A percentile compares a stretch with the other conserved stretches of the same genome.
Conservation (phyloP, 306 rosid species). For the Albizia julibrissin region DNA sequence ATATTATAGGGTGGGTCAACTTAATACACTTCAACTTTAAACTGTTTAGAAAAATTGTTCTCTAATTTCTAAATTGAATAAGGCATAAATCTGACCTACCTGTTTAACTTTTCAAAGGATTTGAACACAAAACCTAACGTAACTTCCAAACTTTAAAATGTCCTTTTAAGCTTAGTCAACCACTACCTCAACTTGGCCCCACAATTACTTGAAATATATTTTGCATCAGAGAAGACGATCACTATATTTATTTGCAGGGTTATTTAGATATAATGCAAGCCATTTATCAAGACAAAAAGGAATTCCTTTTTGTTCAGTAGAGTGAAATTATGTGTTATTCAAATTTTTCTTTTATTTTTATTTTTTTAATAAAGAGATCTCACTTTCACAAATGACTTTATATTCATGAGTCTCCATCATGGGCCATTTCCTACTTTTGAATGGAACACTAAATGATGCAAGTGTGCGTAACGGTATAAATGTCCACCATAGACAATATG, state of each 20-base stretch:
- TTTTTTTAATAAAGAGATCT: background rate
- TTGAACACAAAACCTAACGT: background rate
- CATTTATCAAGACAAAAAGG: slow-evolving; percentile 32
- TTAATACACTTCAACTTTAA: background rate
- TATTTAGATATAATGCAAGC: slow-evolving; percentile 18
- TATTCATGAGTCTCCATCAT: slow-evolving; percentile 43
- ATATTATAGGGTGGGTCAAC: background rate
- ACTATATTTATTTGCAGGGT: slow-evolving; percentile 17
- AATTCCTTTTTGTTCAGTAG: background rate
- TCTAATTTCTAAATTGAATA: no score
- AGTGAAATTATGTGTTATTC: background rate
- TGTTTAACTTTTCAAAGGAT: background rate
- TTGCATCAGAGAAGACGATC: slow-evolving; percentile 35
- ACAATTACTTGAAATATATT: slow-evolving; percentile 28
- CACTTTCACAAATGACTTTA: slow-evolving; percentile 28
- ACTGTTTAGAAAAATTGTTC: background rate
- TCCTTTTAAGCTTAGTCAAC: background rate
- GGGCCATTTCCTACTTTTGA: slow-evolving; percentile 46
- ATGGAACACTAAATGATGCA: slow-evolving; percentile 30
- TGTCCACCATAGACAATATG: slow-evolving; percentile 27
- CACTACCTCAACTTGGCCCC: background rate
- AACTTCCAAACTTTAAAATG: background rate
- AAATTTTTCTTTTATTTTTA: no score
- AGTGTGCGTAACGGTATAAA: slow-evolving; percentile 30
- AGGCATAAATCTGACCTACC: no score